Conservation (phyloP, 345 rosid species). For the Jatropha curcas region DNA sequence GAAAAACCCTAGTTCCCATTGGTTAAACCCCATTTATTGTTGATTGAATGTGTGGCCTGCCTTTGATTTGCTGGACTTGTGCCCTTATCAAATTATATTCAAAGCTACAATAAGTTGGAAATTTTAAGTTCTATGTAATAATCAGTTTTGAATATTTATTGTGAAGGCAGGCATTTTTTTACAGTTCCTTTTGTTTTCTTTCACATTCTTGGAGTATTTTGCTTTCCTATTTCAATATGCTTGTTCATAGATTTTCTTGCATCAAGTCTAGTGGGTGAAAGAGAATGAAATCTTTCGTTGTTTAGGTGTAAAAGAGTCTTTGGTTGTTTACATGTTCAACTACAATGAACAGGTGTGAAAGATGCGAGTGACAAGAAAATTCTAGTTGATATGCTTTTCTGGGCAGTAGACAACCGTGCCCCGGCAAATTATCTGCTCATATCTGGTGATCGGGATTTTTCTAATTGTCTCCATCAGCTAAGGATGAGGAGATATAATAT, state of each 20-base stretch:
- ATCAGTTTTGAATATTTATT: not conserved
- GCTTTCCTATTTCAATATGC: not conserved
- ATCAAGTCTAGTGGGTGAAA: not conserved
- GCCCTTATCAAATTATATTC: not conserved
- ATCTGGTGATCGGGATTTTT: slow-evolving; percentile 92
- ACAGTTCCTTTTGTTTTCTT: not conserved
- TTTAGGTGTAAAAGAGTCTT: no score
- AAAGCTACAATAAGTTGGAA: not conserved
- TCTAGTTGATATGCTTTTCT: slow-evolving; percentile 85
- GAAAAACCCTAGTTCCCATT: not conserved
- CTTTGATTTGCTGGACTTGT: not conserved
- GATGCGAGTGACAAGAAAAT: slow-evolving; percentile 99
- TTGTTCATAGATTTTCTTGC: not conserved
- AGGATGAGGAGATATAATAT: slow-evolving; percentile 90
- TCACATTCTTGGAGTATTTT: not conserved
- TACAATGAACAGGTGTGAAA: slow-evolving; percentile 61
- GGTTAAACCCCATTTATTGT: not conserved
- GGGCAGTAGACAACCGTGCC: slow-evolving; percentile 95
- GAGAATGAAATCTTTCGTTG: not conserved
- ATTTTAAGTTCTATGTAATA: not conserved
- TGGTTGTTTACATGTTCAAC: not conserved
- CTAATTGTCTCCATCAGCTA: slow-evolving; percentile 88
- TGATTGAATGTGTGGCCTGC: not conserved
- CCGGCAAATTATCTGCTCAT: slow-evolving; percentile 85
- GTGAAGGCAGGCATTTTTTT: not conserved